These are phyloP conservation scores for Gillenia trifoliata DNA, from an alignment of 306 rosid species.

Conservation along the genomic window DNA sequence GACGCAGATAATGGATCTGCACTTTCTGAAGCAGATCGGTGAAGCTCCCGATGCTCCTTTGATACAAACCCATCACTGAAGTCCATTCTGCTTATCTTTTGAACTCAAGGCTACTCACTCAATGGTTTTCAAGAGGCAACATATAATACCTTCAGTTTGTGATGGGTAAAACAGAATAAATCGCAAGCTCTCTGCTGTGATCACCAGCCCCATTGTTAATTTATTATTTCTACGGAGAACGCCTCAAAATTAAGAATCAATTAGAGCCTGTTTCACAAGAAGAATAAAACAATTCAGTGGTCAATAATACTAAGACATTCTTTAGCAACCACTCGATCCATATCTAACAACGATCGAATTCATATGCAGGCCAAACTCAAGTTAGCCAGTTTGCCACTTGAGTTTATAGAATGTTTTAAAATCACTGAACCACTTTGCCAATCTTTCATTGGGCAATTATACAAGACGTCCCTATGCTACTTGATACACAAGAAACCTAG, in stretches of 20 bases:
- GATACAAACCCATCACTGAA: conserved; percentile 38
- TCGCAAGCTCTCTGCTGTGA: not conserved
- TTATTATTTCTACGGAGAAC: conserved; percentile 1
- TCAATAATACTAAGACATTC: not conserved
- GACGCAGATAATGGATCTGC: conserved; percentile 44
- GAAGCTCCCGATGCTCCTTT: conserved; percentile 45
- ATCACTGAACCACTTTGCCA: not conserved
- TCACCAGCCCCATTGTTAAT: not conserved
- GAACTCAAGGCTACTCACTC: conserved; percentile 16
- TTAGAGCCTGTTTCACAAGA: conserved; percentile 24
- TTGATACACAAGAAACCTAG: no score
- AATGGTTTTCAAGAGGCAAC: conserved; percentile 7
- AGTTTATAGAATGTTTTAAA: not conserved
- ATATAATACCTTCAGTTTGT: not conserved
- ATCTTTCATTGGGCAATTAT: no score
- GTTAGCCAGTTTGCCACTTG: no score
- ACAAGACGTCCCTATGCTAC: no score
- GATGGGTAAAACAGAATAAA: conserved; percentile 9
- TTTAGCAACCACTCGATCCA: not conserved
- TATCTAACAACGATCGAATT: not conserved
- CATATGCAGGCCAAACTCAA: not conserved
- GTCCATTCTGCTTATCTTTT: conserved; percentile 39
- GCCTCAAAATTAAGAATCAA: conserved; percentile 2
- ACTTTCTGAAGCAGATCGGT: conserved; percentile 36
- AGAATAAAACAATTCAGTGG: not conserved